These are phyloP conservation scores for Leishmania major DNA, from an alignment of 208 protist species.

Conservation along the genomic window DNA sequence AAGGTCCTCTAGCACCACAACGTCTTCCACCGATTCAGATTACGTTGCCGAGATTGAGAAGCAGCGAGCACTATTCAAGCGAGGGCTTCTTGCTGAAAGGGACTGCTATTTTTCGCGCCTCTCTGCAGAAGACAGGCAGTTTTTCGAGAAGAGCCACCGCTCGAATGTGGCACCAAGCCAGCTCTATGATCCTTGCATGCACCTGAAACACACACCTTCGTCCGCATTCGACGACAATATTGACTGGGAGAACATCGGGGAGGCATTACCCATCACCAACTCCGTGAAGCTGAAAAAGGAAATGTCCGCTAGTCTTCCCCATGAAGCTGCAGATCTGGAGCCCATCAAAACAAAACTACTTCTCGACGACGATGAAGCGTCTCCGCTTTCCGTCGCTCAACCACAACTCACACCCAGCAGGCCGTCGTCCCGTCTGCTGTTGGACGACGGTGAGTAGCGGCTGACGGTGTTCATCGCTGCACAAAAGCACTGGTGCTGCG, in stretches of 20 bases:
- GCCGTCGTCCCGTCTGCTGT: constrained; percentile 3
- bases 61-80: constrained; percentile 27
- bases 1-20: not conserved
- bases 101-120: constrained; percentile 41
- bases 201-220: not conserved
- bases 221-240: constrained; percentile 20
- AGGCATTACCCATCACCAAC: constrained; percentile 6
- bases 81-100: constrained; percentile 31
- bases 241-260: constrained; percentile 51
- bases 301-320: not conserved
- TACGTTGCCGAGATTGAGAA: constrained; percentile 10
- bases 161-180: constrained; percentile 9
- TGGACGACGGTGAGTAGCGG: constrained; percentile 26
- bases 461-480: not conserved
- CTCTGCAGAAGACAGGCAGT: constrained; percentile 43
- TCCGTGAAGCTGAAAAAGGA: constrained; percentile 3
- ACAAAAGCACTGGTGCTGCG: not conserved
- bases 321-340: not conserved
- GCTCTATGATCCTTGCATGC: constrained; percentile 51
- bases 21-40: constrained; percentile 9
- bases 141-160: constrained; percentile 29
- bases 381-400: not conserved
- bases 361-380: constrained; percentile 22
- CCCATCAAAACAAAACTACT: constrained; percentile 7
- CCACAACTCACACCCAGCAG: not conserved